These are phyloP conservation scores for Penicillium lagena DNA, from an alignment of 495 filamentous ascomycete species.

Conservation along the genomic window DNA sequence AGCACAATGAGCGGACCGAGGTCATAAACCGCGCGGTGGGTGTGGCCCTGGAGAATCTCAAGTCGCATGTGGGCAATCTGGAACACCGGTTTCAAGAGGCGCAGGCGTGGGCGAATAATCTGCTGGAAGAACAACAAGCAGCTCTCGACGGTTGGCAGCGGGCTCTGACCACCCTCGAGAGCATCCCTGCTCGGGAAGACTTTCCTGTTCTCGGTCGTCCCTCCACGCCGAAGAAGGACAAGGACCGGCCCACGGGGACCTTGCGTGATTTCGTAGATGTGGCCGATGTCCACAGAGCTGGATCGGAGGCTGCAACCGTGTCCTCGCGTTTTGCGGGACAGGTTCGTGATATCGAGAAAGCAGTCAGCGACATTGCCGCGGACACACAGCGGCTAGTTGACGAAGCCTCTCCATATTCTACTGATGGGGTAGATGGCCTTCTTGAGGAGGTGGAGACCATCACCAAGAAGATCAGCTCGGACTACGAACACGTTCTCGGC, in stretches of 20 bases:
- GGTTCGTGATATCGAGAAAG: slow-evolving; percentile 43
- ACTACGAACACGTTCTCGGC: slow-evolving; percentile 71
- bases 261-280: slow-evolving; percentile 69
- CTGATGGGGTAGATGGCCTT: slow-evolving; percentile 47
- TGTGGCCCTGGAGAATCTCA: slow-evolving; percentile 74
- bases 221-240: slow-evolving; percentile 34
- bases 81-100: slow-evolving; percentile 69
- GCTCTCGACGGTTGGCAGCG: slow-evolving; percentile 63
- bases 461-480: slow-evolving; percentile 76
- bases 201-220: slow-evolving; percentile 45
- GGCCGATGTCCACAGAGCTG: slow-evolving; percentile 60
- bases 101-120: slow-evolving; percentile 63
- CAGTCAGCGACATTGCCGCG: slow-evolving; percentile 44
- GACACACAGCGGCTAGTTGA: slow-evolving; percentile 50
- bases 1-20: slow-evolving; percentile 57
- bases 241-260: slow-evolving; percentile 34
- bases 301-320: slow-evolving; percentile 35
- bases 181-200: slow-evolving; percentile 54
- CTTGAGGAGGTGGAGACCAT: slow-evolving; percentile 82
- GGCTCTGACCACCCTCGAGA: slow-evolving; percentile 54
- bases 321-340: slow-evolving; percentile 48
- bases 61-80: slow-evolving; percentile 66
- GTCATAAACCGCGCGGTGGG: slow-evolving; percentile 67
- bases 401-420: slow-evolving; percentile 18
- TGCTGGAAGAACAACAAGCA: slow-evolving; percentile 62